These are phyloP conservation scores for Bauhinia variegata DNA, from an alignment of 306 rosid species.

Conservation along the genomic window DNA sequence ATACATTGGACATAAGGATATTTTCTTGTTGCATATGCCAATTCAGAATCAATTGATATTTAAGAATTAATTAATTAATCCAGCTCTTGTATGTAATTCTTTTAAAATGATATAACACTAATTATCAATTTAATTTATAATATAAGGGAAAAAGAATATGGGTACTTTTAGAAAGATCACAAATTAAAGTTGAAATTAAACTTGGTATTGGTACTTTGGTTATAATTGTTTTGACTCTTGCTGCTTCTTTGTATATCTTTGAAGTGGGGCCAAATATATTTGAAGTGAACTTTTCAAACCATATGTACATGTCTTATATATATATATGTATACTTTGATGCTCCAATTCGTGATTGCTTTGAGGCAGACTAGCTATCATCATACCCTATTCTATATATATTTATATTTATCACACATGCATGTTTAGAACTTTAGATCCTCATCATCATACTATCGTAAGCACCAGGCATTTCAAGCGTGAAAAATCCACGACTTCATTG, in stretches of 20 bases:
- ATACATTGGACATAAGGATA: neutral
- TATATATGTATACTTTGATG: too few species aligned
- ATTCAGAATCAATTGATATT: too few species aligned
- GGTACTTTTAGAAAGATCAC: neutral
- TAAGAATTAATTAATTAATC: too few species aligned
- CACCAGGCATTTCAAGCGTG: slow-evolving; percentile 34
- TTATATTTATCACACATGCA: too few species aligned
- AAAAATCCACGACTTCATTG: slow-evolving; percentile 36
- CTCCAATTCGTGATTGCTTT: slow-evolving; percentile 32
- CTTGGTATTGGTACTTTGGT: neutral
- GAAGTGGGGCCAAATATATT: slow-evolving; percentile 29
- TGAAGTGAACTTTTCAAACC: slow-evolving; percentile 18
- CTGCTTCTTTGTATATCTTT: neutral
- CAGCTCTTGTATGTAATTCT: too few species aligned
- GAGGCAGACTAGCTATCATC: slow-evolving; percentile 20
- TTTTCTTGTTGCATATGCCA: too few species aligned
- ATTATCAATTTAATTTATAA: too few species aligned
- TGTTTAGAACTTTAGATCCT: slow-evolving; percentile 23
- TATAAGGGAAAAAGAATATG: neutral
- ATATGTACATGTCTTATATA: too few species aligned
- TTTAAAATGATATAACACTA: too few species aligned
- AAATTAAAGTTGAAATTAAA: neutral
- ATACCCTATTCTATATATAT: too few species aligned
- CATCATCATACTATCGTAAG: slow-evolving; percentile 34
- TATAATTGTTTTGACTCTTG: slow-evolving; percentile 2